Evolutionary conservation across 345 rosid species (phyloP), one percentile per base, ranked within the genome.

Genomic region (Odontarrhena argentea): DNA sequence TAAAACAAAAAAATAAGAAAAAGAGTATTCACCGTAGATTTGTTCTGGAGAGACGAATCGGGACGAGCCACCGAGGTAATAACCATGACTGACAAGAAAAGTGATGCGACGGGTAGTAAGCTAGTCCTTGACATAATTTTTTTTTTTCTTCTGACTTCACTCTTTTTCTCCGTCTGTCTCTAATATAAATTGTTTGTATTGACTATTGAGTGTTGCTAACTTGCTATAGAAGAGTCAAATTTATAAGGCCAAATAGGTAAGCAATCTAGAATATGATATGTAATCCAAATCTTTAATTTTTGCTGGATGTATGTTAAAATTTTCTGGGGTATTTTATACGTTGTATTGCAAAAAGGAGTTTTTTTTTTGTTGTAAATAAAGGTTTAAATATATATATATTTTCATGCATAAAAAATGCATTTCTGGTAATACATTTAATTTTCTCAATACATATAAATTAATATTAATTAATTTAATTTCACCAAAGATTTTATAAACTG

Each of bases 31-130:
- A 71, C 70, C 51, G 9, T 48, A 6, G 58, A 24, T 38, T 55
- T 63, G 37, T 28, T 46, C 14, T 36, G 63, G 41, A 70, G 68
- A 62, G 63, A 10, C 1, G 59, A 4, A 53, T 48, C 65, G 11
- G 70, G 65, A 47, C 76, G 65, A 48, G 76, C 59, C 7, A 47
- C 11, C 2, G 76, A 71, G 64, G 70, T 11, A 9, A 56, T 0
- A 64, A 64, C 58, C 59, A 71, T 40, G 45, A 64, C 22, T 55
- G 59, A 58, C 48, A 42, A 71, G 59, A 56, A 41, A 64, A 64
- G 10, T 9, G 70, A 40, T 28, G 65, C 44, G 38, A 56, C 28
- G 60, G 64, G 32, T 13, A 62, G 26, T 13, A 49, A 47, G 28
- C 56, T 55, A 40, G 9, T 49, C 57, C 45, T 70, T 55, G 75